These are phyloP conservation scores for Chrysochromulina tobinii DNA, from an alignment of 78 protist species.

Conservation along the genomic window DNA sequence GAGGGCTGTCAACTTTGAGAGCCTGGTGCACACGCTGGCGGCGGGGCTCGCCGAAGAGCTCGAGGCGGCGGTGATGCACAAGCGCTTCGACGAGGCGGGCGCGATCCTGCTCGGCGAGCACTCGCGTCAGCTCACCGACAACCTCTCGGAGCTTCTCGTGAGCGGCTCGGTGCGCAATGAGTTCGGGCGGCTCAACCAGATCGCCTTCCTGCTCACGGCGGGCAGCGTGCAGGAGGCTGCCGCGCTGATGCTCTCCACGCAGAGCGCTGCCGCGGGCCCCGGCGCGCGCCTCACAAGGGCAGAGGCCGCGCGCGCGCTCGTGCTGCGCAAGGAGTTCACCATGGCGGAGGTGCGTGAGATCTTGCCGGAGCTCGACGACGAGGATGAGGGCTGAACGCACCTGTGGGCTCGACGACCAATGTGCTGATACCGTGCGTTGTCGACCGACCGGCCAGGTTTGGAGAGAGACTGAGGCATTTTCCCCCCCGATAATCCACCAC, in stretches of 20 bases:
- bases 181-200: background rate
- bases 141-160: background rate
- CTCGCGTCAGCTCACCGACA: background rate
- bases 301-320: background rate
- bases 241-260: background rate
- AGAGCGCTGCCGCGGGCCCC: too few relatives aligned
- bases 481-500: too few relatives aligned
- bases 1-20: background rate
- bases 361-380: too few relatives aligned
- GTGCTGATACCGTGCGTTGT: too few relatives aligned
- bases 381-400: too few relatives aligned
- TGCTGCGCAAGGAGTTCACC: background rate
- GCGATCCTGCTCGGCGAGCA: background rate
- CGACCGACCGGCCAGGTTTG: too few relatives aligned
- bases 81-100: background rate
- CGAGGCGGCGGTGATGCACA: background rate
- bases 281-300: background rate
- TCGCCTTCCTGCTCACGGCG: background rate
- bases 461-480: too few relatives aligned
- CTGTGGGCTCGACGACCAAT: too few relatives aligned
- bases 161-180: background rate
- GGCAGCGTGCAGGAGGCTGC: background rate
- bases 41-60: background rate
- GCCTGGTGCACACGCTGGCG: background rate
- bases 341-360: too few relatives aligned